Base-by-base conservation (phyloP, 495 filamentous ascomycete genomes). In the Xeromyces bisporus region DNA sequence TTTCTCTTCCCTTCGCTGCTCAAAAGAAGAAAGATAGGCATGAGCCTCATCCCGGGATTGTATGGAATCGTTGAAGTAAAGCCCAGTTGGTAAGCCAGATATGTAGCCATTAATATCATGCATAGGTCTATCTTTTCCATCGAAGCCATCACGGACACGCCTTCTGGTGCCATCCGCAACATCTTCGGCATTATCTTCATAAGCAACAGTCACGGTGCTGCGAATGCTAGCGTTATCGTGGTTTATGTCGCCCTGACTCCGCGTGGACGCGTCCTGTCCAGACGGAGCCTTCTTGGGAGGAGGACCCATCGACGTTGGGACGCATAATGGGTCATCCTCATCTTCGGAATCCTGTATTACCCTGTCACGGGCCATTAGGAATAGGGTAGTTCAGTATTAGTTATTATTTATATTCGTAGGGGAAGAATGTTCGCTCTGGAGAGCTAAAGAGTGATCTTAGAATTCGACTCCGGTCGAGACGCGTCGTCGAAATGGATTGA, bases 331-430 rank as follows among this genome's bases (percentile, higher is more conserved):
- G 23, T 66, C 53, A 6, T 57, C 61, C 32, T 67, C 64, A 13
- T 66, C 63, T 16, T 62, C 58, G 9, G 64, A 69, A 35, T 69
- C 64, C 30, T 62, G 58, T 17, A 69, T 62, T 10, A 67, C 47
- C 26, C 56, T 55, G 31, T 53, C 33, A 37, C 37, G 40, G 28
- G 46, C 38, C 56, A 61, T 61, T 20, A 16, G 23, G 35, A 15
- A 15, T 32, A 9, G 20, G 9, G 9, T 21, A 21, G 4, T 21
- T 9, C 9, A 21, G n/a, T n/a, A n/a, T n/a, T n/a, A n/a, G n/a
- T n/a, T n/a, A n/a, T n/a, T n/a, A n/a, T n/a, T 21, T 4, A 21
- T 5, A 20, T 20, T 21, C 6, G 12, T 3, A 3, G 26, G 3
- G 26, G 26, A 28, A 15, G 26, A 7, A 15, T n/a, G 15, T 28